Percentiles rank a stretch among this genome's conserved stretches.
Evolutionary conservation across 805 yeast species (phyloP).

Genomic region (Wickerhamiella occidentalis): DNA sequence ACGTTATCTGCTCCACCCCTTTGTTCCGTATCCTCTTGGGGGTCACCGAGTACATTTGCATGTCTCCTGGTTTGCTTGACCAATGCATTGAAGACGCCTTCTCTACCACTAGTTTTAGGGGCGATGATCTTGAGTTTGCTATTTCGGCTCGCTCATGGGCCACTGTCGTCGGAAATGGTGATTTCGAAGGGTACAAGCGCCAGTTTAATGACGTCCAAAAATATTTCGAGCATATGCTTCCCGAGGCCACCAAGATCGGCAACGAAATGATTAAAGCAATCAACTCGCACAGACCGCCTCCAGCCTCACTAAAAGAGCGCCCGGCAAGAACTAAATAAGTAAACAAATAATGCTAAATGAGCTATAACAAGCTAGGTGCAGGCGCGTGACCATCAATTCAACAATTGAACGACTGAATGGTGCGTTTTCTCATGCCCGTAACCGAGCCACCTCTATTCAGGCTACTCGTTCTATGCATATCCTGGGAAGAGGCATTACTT

Average conservation of each 20-base stretch:
- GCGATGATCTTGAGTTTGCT: conserved; percentile 85
- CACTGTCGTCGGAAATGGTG: conserved; percentile 60
- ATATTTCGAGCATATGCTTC: conserved; percentile 77
- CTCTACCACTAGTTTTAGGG: conserved; percentile 53
- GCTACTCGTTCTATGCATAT: conserved; percentile 2
- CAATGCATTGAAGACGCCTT: conserved; percentile 65
- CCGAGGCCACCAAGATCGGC: conserved; percentile 79
- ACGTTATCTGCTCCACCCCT: conserved; percentile 94
- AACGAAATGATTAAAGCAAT: conserved; percentile 67
- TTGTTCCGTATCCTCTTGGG: conserved; percentile 84
- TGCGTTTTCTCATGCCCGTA: background rate
- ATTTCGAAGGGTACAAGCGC: conserved; percentile 54
- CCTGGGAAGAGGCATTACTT: background rate
- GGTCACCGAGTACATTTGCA: conserved; percentile 81
- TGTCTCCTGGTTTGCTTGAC: conserved; percentile 73
- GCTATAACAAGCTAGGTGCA: background rate
- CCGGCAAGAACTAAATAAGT: background rate
- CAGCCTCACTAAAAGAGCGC: background rate
- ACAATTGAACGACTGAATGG: conserved; percentile 1
- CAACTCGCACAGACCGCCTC: conserved; percentile 18
- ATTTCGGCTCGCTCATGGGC: conserved; percentile 87
- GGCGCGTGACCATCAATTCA: too few species aligned
- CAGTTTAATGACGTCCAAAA: conserved; percentile 69
- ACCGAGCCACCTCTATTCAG: background rate
- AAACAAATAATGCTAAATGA: background rate